Base-by-base conservation (phyloP, 2,329 filamentous ascomycete genomes). In the Colletotrichum eremochloae region DNA sequence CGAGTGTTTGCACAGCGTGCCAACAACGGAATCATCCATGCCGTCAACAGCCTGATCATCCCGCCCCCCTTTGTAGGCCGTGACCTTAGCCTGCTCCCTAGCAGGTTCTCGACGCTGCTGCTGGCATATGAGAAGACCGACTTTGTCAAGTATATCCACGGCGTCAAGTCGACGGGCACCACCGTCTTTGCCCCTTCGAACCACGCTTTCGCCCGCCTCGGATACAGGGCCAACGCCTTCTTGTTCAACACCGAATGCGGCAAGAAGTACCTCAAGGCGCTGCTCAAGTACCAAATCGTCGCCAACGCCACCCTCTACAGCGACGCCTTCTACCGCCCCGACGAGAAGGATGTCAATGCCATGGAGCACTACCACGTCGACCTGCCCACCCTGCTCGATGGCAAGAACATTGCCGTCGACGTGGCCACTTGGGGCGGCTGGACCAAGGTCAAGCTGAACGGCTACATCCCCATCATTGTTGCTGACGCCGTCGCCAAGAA, bases 111-210 rank as follows among this genome's bases (percentile, higher is more conserved):
- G 75, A 97, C 94, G 0, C 88, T 97, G 1, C 86, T 92, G 63
- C 88, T 95, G 9, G 95, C 89, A 5, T 90, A 94, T 38, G 84
- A 87, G 67, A 94, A 93, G 84, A 96, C 94, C 0, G 91, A 92
- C 11, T 87, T 98, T 1, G 86, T 87, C 67, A 83, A 91, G 15
- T 87, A 86, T 62, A 83, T 92, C 70, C 84, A 92, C 66, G 85
- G 88, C 76, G 84, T 87, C 75, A 77, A 80, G 24, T 85, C 88
- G 57, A 81, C 84, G 2, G 94, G 94, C 46, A 90, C 90, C 50
- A 97, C 95, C 3, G 79, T 96, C 73, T 97, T 97, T 77, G 93
- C 93, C 0, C 95, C 95, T 0, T 90, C 88, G 57, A 97, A 98
- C 86, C 83, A 82, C 5, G 95, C 95, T n/a, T 97, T 96, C 84